phyloP scores from a whole-genome alignment of 2,329 filamentous ascomycete species.

The Talaromyces sp. region DNA sequence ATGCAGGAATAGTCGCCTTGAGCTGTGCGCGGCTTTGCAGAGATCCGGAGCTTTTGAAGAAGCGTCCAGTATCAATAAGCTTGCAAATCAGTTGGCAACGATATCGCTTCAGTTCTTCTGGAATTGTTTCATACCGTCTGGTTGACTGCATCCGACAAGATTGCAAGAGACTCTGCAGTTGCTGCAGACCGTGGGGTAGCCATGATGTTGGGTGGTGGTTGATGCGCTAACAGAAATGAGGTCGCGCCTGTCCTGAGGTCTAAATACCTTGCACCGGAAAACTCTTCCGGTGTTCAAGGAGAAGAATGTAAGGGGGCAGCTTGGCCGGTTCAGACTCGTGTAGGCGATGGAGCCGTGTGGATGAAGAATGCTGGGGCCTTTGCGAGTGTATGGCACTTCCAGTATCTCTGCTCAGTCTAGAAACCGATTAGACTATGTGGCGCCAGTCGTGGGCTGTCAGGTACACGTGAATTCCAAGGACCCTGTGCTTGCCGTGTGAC shows the following conservation, averaged over 20 bases:
- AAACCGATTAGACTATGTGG: not conserved
- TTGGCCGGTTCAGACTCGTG: not conserved
- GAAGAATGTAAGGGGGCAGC: constrained; percentile 6
- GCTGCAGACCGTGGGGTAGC: constrained; percentile 16
- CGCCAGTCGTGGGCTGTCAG: not conserved
- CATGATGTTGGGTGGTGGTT: not conserved
- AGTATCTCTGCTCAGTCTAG: not conserved
- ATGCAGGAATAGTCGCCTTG: constrained; percentile 36
- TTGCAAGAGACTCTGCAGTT: constrained; percentile 35
- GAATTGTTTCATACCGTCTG: constrained; percentile 30
- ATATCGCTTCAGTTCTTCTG: too few species aligned
- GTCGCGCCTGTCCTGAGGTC: not conserved
- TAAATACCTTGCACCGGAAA: not conserved
- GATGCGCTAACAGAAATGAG: not conserved
- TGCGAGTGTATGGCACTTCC: not conserved
- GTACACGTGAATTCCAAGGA: not conserved
- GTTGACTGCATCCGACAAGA: constrained; percentile 35
- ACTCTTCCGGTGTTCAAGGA: not conserved
- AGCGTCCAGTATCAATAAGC: constrained; percentile 42
- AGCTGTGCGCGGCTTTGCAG: constrained; percentile 33
- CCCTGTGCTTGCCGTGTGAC: not conserved
- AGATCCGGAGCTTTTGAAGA: constrained; percentile 38
- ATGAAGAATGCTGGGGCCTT: not conserved
- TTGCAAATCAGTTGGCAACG: constrained; percentile 21
- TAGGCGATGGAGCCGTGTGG: not conserved